Percentiles rank a stretch among this genome's conserved stretches.
phyloP scores from a whole-genome alignment of 805 yeast species.

The Cephaloascus fragrans region DNA sequence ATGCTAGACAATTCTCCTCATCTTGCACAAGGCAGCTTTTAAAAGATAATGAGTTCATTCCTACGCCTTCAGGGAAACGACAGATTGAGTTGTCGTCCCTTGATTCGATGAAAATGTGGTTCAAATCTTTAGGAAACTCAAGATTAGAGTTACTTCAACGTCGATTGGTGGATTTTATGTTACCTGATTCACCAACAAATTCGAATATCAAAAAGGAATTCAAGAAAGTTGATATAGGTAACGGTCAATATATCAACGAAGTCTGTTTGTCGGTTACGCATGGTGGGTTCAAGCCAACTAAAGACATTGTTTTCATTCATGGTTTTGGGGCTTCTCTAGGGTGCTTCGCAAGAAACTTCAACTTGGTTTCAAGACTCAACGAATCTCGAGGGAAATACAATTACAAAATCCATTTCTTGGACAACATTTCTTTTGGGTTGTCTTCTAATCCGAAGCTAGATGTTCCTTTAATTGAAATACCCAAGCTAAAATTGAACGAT shows the following conservation, averaged over 20 bases:
- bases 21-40: too few species aligned
- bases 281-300: constrained; percentile 13
- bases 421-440: constrained; percentile 40
- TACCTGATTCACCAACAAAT: constrained; percentile 16
- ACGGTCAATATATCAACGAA: constrained; percentile 22
- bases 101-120: neutral
- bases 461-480: neutral
- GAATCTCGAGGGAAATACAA: constrained; percentile 17
- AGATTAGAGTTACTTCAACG: constrained; percentile 22
- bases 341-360: constrained; percentile 46
- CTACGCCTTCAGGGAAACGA: too few species aligned
- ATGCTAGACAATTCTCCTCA: too few species aligned
- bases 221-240: constrained; percentile 13
- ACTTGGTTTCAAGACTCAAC: constrained; percentile 21
- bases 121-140: constrained; percentile 2
- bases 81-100: neutral
- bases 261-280: constrained; percentile 20
- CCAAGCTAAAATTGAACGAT: constrained; percentile 2
- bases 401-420: constrained; percentile 39
- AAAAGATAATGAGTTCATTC: too few species aligned
- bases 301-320: constrained; percentile 41
- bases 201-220: constrained; percentile 9
- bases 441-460: constrained; percentile 32
- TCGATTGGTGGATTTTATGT: constrained; percentile 22
- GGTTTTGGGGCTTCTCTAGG: constrained; percentile 51